phyloP scores from a whole-genome alignment of 164 flowering plant species.

The Cinnamomum micranthum region DNA sequence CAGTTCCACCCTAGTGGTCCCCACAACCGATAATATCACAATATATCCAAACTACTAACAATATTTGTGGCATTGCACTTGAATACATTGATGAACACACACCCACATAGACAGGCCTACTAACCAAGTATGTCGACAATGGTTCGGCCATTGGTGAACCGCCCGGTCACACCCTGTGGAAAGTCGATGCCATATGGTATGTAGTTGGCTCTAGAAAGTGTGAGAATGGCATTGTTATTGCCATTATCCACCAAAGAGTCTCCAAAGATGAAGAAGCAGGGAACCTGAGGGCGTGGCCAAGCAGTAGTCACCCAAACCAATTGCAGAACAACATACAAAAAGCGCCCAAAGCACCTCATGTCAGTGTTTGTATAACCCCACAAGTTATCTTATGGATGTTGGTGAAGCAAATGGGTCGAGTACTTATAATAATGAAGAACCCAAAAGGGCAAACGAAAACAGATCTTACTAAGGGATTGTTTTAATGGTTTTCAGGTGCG shows the following conservation, averaged over 20 bases:
- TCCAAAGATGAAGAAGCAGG: constrained; percentile 79
- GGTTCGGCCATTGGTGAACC: constrained; percentile 83
- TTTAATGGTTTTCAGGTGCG: background rate
- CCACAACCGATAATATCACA: too few relatives aligned
- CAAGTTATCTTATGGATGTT: background rate
- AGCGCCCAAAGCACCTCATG: background rate
- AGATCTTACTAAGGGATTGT: background rate
- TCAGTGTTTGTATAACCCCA: background rate
- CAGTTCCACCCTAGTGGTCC: too few relatives aligned
- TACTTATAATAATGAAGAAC: too few relatives aligned
- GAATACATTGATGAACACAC: background rate
- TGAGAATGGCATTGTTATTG: constrained; percentile 66
- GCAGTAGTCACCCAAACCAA: background rate
- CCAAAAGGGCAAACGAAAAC: background rate
- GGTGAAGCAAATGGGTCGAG: background rate
- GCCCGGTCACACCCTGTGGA: constrained; percentile 63
- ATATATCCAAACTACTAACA: too few relatives aligned
- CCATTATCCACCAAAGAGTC: constrained; percentile 92
- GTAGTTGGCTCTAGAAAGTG: constrained; percentile 80
- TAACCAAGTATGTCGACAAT: constrained; percentile 65
- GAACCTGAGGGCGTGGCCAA: constrained; percentile 37
- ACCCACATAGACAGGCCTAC: background rate
- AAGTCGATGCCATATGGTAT: constrained; percentile 83
- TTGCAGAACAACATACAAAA: background rate
- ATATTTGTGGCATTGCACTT: too few relatives aligned